Conservation (phyloP, 345 rosid genomes). For the Stellera chamaejasme region DNA sequence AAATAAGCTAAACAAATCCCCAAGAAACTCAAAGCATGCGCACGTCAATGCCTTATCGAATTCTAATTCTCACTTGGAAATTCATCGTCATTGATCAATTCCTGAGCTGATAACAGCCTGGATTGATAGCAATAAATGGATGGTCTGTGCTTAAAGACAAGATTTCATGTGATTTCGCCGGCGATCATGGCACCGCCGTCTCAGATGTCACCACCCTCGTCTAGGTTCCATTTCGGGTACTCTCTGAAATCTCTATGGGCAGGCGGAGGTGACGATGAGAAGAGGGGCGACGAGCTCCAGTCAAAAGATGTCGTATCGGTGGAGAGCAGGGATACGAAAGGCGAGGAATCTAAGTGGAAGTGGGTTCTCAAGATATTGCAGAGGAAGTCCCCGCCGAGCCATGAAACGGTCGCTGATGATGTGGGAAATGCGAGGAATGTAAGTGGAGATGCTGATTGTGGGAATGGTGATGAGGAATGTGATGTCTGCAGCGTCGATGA, state of each 20-base stretch:
- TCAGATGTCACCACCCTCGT: constrained; percentile 10
- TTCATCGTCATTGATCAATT: no score
- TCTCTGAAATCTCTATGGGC: constrained; percentile 16
- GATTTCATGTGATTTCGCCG: constrained; percentile 14
- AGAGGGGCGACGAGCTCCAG: no score
- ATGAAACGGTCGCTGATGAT: not conserved
- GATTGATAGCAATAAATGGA: constrained; percentile 6
- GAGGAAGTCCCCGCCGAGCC: no score
- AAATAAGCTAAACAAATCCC: no score
- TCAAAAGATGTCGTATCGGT: no score
- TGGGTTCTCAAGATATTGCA: no score
- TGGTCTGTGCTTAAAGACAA: constrained; percentile 13
- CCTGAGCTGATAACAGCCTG: no score
- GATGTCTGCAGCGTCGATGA: constrained; percentile 36
- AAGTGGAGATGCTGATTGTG: not conserved
- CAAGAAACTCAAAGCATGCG: no score
- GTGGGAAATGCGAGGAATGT: constrained; percentile 1
- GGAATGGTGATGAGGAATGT: constrained; percentile 30
- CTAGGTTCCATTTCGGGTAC: constrained; percentile 12
- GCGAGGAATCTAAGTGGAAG: no score
- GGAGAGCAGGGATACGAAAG: no score
- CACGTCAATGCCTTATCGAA: no score
- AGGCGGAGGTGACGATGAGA: not conserved
- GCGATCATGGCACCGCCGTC: constrained; percentile 6
- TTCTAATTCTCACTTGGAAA: no score